Evolutionary conservation across 441 rosid species (phyloP).

Genomic region (Raphanus hybrid): DNA sequence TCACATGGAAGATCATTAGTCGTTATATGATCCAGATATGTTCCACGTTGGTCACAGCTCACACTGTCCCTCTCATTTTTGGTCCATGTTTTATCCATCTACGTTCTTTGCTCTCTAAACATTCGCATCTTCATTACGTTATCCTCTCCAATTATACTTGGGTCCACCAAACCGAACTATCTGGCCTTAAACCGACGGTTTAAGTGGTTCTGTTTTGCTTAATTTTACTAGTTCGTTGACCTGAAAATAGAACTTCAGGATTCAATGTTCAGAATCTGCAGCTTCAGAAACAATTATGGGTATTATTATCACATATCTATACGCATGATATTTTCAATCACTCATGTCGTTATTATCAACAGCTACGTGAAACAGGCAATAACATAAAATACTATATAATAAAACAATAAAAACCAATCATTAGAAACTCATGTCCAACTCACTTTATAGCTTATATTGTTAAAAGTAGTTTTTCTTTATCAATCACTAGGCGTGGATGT

Average conservation of each 20-base stretch:
- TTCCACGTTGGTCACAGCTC: constrained; percentile 32
- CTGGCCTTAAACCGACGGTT: background rate
- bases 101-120: background rate
- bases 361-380: constrained; percentile 24
- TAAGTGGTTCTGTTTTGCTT: background rate
- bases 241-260: background rate
- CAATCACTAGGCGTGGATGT: background rate
- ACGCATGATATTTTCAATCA: background rate
- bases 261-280: background rate
- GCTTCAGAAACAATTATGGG: background rate
- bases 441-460: constrained; percentile 20
- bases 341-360: constrained; percentile 31
- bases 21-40: constrained; percentile 14
- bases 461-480: constrained; percentile 1
- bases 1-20: constrained; percentile 33
- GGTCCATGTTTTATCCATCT: constrained; percentile 1
- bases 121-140: background rate
- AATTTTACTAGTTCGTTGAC: background rate
- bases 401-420: constrained; percentile 22
- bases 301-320: constrained; percentile 3
- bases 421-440: constrained; percentile 30
- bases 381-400: constrained; percentile 2
- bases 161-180: background rate
- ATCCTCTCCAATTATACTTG: background rate
- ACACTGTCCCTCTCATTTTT: constrained; percentile 21